Evolutionary conservation across 805 yeast genomes (phyloP).

Genomic region (Schwanniomyces occidentalis): DNA sequence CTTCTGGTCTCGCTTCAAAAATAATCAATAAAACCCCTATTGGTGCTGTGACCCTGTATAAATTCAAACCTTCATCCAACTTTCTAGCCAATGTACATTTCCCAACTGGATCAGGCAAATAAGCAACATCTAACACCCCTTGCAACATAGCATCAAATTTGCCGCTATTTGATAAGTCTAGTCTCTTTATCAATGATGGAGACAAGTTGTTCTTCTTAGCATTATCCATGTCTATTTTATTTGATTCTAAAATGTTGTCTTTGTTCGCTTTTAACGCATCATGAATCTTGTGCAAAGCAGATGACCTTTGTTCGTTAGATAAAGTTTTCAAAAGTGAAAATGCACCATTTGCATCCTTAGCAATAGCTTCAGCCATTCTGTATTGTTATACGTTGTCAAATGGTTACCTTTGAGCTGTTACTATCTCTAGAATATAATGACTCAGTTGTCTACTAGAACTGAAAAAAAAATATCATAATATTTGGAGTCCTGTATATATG

Average conservation of each 20-base stretch:
- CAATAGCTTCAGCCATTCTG: constrained; percentile 69
- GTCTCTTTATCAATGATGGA: constrained; percentile 73
- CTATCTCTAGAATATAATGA: too few relatives aligned
- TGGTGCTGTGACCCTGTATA: constrained; percentile 86
- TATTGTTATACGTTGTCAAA: too few relatives aligned
- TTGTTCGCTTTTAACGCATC: constrained; percentile 64
- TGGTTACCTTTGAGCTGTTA: too few relatives aligned
- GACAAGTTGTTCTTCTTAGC: constrained; percentile 66
- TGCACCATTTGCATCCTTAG: constrained; percentile 78
- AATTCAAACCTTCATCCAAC: constrained; percentile 84
- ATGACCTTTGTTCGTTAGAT: constrained; percentile 68
- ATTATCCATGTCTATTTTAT: constrained; percentile 67
- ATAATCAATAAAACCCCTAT: constrained; percentile 91
- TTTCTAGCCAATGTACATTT: constrained; percentile 78
- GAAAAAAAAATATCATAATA: too few relatives aligned
- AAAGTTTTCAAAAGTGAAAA: constrained; percentile 81
- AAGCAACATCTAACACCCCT: constrained; percentile 90
- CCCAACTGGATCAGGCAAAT: constrained; percentile 90
- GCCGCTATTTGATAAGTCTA: constrained; percentile 78
- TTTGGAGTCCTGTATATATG: too few relatives aligned
- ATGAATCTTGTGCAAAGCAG: constrained; percentile 70
- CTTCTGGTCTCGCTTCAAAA: constrained; percentile 97
- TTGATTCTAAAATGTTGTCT: constrained; percentile 67
- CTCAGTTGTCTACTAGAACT: too few relatives aligned
- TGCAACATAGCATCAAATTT: constrained; percentile 93